These are phyloP conservation scores for Phaeotremella fagi DNA, from an alignment of 768 basidiomycete genomes.

Conservation along the genomic window DNA sequence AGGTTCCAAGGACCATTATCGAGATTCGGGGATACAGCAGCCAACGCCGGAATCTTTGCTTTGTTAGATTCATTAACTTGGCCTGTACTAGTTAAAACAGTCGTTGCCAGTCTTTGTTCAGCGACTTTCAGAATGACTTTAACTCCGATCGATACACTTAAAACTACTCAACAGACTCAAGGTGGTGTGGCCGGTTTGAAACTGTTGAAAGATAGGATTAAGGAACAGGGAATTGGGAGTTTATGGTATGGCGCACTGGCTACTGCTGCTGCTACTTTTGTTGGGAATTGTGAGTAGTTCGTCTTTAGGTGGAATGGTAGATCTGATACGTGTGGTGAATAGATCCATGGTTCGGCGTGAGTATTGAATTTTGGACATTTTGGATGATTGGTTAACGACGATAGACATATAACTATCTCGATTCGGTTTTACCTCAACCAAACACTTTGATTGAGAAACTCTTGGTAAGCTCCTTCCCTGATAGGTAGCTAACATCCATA, in stretches of 20 bases:
- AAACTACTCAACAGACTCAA: slow-evolving; percentile 92
- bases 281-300: slow-evolving; percentile 61
- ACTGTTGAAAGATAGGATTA: slow-evolving; percentile 65
- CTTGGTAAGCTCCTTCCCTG: not conserved
- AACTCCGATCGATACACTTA: slow-evolving; percentile 87
- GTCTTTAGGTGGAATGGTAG: not conserved
- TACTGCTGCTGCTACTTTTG: slow-evolving; percentile 88
- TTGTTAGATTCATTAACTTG: slow-evolving; percentile 65
- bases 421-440: slow-evolving; percentile 59
- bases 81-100: slow-evolving; percentile 69
- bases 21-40: slow-evolving; percentile 90
- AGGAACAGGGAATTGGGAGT: slow-evolving; percentile 66
- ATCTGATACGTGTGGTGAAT: slow-evolving; percentile 3
- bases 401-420: slow-evolving; percentile 69
- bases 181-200: slow-evolving; percentile 61
- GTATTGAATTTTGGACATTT: not conserved
- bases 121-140: slow-evolving; percentile 85
- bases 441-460: slow-evolving; percentile 18
- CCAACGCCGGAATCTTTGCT: slow-evolving; percentile 86
- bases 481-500: not conserved
- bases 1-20: slow-evolving; percentile 50
- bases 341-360: slow-evolving; percentile 48
- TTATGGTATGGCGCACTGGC: slow-evolving; percentile 90
- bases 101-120: slow-evolving; percentile 71
- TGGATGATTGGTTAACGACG: not conserved